Evolutionary conservation across 495 filamentous ascomycete genomes (phyloP), one percentile per base, ranked within the genome.

Genomic region (Trichoderma parareesei): DNA sequence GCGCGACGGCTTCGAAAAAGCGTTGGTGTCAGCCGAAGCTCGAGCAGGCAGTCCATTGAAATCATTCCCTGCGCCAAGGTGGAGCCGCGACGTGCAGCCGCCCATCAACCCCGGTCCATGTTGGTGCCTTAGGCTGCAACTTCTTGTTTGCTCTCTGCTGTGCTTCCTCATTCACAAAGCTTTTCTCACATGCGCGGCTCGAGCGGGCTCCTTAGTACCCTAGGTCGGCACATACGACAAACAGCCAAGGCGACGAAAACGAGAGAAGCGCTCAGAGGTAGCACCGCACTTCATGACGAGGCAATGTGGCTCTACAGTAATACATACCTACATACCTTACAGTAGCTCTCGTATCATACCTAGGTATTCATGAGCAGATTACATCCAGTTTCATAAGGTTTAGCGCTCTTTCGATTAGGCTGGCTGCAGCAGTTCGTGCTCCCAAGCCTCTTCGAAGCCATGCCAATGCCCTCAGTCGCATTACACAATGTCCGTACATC

Each of bases 71-170:
- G 53, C 27, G 20, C 3, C 7, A 33, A 37, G 37, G 53, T 35
- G 53, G 53, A 13, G 9, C 53, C 27, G 27, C 53, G 44, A 57
- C 53, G 11, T 57, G 53, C 53, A 57, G 27, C 11, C 53, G 9
- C 20, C 27, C 27, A 27, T 27, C 27, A 27, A 27, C 27, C 53
- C 53, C 27, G 37, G 53, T 38, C 53, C 9, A 9, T 10, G 4
- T 57, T 57, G 27, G 33, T 57, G 53, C 53, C 53, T 57, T 27
- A 57, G 53, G 53, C 53, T 27, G 33, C 53, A 57, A 2, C 10
- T 37, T 37, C 27, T 11, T 33, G 10, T 10, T 49, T 18, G n/a
- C 53, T 33, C n/a, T 55, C 48, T 20, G n/a, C 0, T 9, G 48
- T 3, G 48, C 18, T 20, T 6, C 48, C 48, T 16, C 48, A n/a